A percentile compares a stretch with the other conserved stretches of the same genome.
Evolutionary conservation across 1,284 basidiomycete species (phyloP).

Genomic region (Termitomyces sp.): DNA sequence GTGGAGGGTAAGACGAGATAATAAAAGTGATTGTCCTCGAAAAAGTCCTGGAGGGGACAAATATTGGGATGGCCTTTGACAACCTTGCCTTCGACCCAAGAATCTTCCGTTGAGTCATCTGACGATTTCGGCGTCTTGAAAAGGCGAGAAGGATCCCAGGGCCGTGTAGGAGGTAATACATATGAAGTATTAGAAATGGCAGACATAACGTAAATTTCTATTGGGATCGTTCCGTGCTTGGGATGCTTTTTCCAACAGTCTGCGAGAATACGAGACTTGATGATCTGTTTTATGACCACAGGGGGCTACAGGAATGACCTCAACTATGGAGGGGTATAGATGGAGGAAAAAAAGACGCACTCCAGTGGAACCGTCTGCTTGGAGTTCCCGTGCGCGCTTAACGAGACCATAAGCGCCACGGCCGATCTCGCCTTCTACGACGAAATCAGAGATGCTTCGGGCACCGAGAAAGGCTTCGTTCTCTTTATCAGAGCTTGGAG

Average conservation of each 20-base stretch:
- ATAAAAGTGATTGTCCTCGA: conserved; percentile 96
- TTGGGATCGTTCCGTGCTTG: conserved; percentile 92
- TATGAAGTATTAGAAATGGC: conserved; percentile 76
- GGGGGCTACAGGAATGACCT: conserved; percentile 44
- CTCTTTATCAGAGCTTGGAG: conserved; percentile 46
- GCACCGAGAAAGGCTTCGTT: conserved; percentile 50
- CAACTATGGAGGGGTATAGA: conserved; percentile 13
- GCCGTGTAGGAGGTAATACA: conserved; percentile 63
- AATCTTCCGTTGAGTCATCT: conserved; percentile 24
- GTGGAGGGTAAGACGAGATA: conserved; percentile 81
- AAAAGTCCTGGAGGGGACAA: conserved; percentile 93
- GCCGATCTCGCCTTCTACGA: conserved; percentile 84
- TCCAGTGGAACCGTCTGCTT: conserved; percentile 71
- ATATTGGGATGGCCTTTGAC: conserved; percentile 88
- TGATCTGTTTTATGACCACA: conserved; percentile 95
- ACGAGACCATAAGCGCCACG: conserved; percentile 97
- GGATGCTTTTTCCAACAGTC: conserved; percentile 99
- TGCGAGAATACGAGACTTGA: conserved; percentile 96
- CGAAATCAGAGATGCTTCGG: conserved; percentile 71
- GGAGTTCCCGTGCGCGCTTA: conserved; percentile 81
- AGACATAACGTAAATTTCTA: conserved; percentile 98
- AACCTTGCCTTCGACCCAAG: conserved; percentile 65
- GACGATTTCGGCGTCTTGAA: conserved; percentile 13
- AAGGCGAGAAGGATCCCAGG: conserved; percentile 74
- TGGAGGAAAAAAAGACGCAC: conserved; percentile 46